Percentiles rank a stretch among this genome's conserved stretches.
Conservation (phyloP, 1,139 yeast genomes). For the Debaryomyces subglobosus region DNA sequence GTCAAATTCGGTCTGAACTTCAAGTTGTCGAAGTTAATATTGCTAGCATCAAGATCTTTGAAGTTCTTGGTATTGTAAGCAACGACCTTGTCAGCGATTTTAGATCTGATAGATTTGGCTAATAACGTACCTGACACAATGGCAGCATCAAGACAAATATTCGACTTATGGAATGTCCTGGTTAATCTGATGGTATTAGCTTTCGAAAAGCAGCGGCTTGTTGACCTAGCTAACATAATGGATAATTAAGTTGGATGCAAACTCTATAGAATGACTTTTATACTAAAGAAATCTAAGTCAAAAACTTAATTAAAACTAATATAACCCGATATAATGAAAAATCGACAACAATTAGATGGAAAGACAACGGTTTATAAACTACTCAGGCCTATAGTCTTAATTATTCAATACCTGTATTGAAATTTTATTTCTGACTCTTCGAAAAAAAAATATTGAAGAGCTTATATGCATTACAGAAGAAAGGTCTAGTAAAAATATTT, state of each 20-base stretch:
- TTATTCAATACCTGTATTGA: neutral
- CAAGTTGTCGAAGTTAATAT: conserved; percentile 31
- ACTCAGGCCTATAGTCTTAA: neutral
- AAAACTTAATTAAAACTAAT: neutral
- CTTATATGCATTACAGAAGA: neutral
- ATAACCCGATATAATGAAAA: neutral
- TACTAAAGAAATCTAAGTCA: neutral
- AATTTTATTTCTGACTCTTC: neutral
- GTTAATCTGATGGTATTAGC: neutral
- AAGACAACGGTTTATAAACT: neutral
- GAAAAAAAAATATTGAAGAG: neutral
- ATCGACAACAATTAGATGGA: neutral
- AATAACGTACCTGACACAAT: conserved; percentile 49
- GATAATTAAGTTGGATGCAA: conserved; percentile 2
- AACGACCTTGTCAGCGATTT: conserved; percentile 47
- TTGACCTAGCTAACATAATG: conserved; percentile 6
- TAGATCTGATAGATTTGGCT: conserved; percentile 41
- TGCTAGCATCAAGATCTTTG: conserved; percentile 15
- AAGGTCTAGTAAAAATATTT: neutral
- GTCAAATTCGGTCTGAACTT: conserved; percentile 64
- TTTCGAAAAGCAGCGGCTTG: neutral
- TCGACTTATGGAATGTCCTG: conserved; percentile 19
- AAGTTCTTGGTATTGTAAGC: conserved; percentile 37
- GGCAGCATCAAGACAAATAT: conserved; percentile 32
- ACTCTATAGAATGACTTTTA: neutral